Conservation (phyloP, 768 basidiomycete genomes). For the Phlegmacium glaucopus region DNA sequence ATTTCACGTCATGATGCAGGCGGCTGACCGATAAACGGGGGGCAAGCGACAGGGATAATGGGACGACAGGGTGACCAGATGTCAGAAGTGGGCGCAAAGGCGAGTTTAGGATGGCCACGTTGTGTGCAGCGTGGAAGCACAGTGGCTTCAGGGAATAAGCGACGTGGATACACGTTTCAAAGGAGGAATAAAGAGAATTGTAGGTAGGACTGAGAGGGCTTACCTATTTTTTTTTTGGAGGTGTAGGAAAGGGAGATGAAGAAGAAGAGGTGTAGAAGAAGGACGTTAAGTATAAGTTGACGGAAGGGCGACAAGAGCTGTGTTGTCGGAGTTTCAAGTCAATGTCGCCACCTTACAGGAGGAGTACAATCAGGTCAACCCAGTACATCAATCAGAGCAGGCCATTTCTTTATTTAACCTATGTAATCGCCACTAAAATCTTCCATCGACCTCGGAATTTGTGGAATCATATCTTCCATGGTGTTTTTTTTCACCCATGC, state of each 20-base stretch:
- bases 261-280: constrained; percentile 8
- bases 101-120: constrained; percentile 18
- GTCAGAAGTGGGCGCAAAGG: constrained; percentile 13
- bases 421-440: background rate
- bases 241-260: constrained; percentile 7
- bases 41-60: constrained; percentile 5
- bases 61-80: constrained; percentile 4
- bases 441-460: constrained; percentile 1
- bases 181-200: constrained; percentile 6
- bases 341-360: background rate
- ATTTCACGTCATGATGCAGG: constrained; percentile 30
- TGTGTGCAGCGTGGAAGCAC: constrained; percentile 17
- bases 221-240: constrained; percentile 21
- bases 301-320: constrained; percentile 39
- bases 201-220: constrained; percentile 1
- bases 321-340: constrained; percentile 52
- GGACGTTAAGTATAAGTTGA: constrained; percentile 20
- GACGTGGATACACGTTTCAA: background rate
- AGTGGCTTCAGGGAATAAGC: constrained; percentile 3
- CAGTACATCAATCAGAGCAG: too few species aligned
- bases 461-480: too few species aligned
- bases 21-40: constrained; percentile 22
- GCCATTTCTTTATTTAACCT: too few species aligned
- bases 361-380: background rate
- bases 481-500: too few species aligned